Conservation (phyloP, 768 basidiomycete species). For the Vararia minispora region DNA sequence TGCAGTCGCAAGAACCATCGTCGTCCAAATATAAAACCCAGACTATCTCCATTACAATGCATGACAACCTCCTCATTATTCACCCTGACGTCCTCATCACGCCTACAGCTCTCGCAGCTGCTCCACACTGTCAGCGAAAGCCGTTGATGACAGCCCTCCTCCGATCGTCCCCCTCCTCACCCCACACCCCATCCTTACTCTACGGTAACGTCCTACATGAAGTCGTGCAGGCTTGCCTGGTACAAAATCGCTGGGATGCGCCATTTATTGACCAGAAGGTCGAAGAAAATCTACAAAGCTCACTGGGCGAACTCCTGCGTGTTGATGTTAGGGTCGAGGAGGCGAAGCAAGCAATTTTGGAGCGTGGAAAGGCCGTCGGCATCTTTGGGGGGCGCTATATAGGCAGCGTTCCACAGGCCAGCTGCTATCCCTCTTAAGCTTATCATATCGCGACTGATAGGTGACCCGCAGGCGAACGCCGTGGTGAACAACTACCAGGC, state of each 20-base stretch:
- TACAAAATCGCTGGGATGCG: conserved; percentile 49
- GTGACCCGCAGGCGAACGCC: conserved; percentile 40
- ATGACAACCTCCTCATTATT: conserved; percentile 63
- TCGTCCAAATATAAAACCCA: conserved; percentile 24
- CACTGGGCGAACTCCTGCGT: conserved; percentile 51
- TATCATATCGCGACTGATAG: conserved; percentile 2
- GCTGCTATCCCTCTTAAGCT: conserved; percentile 1
- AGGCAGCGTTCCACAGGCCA: conserved; percentile 50
- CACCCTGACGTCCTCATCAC: conserved; percentile 92
- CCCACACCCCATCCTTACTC: conserved; percentile 55
- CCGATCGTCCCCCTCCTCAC: conserved; percentile 45
- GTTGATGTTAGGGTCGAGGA: conserved; percentile 46
- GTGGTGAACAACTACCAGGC: conserved; percentile 60
- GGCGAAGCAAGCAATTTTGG: conserved; percentile 52
- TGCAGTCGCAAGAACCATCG: conserved; percentile 19
- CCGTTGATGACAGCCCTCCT: conserved; percentile 67
- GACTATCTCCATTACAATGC: conserved; percentile 49
- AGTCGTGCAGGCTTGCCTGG: conserved; percentile 75
- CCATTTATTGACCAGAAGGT: conserved; percentile 49
- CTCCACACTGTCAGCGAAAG: conserved; percentile 75
- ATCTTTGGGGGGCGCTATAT: conserved; percentile 62
- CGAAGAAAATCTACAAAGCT: conserved; percentile 38
- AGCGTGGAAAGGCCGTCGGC: conserved; percentile 52
- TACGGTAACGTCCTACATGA: conserved; percentile 95
- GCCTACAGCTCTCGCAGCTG: conserved; percentile 77